Conservation (phyloP, 2,329 filamentous ascomycete species). For the Esteya vermicola region DNA sequence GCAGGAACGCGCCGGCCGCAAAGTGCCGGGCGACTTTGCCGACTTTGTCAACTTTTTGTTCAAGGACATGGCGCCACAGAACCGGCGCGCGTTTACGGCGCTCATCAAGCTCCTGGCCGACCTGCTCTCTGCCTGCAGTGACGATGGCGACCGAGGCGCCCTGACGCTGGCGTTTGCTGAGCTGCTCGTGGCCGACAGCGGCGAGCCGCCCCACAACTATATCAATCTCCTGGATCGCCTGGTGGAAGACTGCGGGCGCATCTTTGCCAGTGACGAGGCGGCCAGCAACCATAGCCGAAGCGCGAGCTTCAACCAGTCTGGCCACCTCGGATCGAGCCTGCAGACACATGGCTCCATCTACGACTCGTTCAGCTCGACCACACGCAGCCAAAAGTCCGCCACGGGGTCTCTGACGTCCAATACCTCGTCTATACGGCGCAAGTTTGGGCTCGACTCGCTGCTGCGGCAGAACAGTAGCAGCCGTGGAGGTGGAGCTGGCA, state of each 20-base stretch:
- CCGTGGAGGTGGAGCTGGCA: not conserved
- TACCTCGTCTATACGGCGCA: constrained; percentile 68
- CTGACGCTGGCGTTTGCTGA: constrained; percentile 83
- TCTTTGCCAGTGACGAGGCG: too few relatives aligned
- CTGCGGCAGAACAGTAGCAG: constrained; percentile 68
- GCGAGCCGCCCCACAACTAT: constrained; percentile 61
- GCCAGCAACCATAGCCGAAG: too few relatives aligned
- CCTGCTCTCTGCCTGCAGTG: constrained; percentile 75
- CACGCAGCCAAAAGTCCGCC: constrained; percentile 39
- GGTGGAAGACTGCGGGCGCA: constrained; percentile 74
- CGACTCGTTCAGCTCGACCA: constrained; percentile 46
- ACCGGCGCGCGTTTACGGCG: constrained; percentile 63
- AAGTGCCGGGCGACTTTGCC: constrained; percentile 58
- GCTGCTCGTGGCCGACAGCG: constrained; percentile 54
- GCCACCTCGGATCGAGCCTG: constrained; percentile 21
- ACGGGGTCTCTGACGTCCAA: constrained; percentile 72
- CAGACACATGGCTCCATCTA: constrained; percentile 38
- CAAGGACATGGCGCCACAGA: constrained; percentile 53
- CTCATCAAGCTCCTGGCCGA: constrained; percentile 79
- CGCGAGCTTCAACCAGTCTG: too few relatives aligned
- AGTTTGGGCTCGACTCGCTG: constrained; percentile 67
- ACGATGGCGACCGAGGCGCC: constrained; percentile 80
- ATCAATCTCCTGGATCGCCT: constrained; percentile 80
- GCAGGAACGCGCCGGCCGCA: constrained; percentile 52
- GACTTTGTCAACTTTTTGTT: constrained; percentile 54